Conservation (phyloP, 495 filamentous ascomycete species). For the Penicillium pancosmium region DNA sequence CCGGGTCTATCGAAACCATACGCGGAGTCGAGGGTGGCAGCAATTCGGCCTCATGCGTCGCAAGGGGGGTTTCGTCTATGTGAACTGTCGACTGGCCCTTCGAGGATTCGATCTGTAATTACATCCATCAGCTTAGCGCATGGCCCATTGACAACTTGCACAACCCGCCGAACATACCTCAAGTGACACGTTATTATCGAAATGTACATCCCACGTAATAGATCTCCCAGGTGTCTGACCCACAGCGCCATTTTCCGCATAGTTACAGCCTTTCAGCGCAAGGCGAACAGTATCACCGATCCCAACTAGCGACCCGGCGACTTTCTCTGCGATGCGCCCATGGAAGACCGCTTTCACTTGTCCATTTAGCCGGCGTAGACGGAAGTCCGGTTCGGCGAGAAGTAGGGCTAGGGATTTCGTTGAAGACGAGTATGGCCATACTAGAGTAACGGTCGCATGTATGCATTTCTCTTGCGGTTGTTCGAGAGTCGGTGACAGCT, state of each 20-base stretch:
- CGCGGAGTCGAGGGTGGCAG: slow-evolving; percentile 34
- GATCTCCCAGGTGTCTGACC: slow-evolving; percentile 64
- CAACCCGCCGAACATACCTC: slow-evolving; percentile 53
- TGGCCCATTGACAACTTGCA: not conserved
- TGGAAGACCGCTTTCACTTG: slow-evolving; percentile 82
- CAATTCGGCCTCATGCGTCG: slow-evolving; percentile 22
- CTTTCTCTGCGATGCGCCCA: slow-evolving; percentile 69
- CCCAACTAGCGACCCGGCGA: slow-evolving; percentile 65
- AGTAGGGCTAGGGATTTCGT: slow-evolving; percentile 71
- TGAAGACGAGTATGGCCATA: slow-evolving; percentile 89
- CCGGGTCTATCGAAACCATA: slow-evolving; percentile 11
- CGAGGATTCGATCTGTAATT: slow-evolving; percentile 36
- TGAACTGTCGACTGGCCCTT: slow-evolving; percentile 40
- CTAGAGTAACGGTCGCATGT: slow-evolving; percentile 73
- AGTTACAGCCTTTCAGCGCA: slow-evolving; percentile 66
- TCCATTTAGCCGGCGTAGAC: slow-evolving; percentile 74
- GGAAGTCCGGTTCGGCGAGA: slow-evolving; percentile 84
- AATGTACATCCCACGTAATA: slow-evolving; percentile 74
- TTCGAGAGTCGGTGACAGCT: slow-evolving; percentile 60
- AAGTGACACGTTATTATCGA: slow-evolving; percentile 58
- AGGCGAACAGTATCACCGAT: slow-evolving; percentile 78
- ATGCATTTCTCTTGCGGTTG: slow-evolving; percentile 42
- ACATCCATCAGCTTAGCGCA: slow-evolving; percentile 7
- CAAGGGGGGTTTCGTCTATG: slow-evolving; percentile 47
- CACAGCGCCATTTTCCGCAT: slow-evolving; percentile 48